Percentiles rank a stretch among this genome's conserved stretches.
Evolutionary conservation across 768 basidiomycete species (phyloP).

Genomic region (Holtermanniella nyarrowii): DNA sequence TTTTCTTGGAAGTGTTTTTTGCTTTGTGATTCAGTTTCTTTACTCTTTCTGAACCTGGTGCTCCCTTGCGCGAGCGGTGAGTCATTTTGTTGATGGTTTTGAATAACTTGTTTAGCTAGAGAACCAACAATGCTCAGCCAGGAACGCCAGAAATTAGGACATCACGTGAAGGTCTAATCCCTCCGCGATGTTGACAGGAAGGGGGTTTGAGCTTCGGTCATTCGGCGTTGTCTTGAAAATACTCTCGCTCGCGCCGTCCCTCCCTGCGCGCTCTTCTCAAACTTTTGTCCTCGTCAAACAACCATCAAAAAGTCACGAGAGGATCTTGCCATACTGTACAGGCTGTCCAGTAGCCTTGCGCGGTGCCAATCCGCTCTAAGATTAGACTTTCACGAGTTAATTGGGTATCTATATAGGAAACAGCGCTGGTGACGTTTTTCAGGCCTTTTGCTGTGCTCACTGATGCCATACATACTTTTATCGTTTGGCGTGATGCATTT

Average conservation of each 20-base stretch:
- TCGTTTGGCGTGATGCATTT: no score
- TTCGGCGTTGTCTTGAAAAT: neutral
- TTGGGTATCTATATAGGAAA: neutral
- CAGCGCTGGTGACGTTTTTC: neutral
- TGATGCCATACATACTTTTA: neutral
- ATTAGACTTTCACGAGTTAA: neutral
- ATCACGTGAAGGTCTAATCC: neutral
- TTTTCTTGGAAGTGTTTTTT: conserved; percentile 15
- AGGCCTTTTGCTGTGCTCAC: neutral
- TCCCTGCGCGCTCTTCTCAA: neutral
- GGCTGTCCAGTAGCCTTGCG: neutral
- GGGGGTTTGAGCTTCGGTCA: no score
- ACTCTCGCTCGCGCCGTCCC: neutral
- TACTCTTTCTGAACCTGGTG: conserved; percentile 14
- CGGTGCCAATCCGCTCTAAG: neutral
- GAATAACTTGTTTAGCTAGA: no score
- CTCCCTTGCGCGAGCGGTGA: conserved; percentile 24
- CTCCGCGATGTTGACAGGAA: neutral
- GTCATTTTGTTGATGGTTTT: no score
- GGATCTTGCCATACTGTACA: neutral
- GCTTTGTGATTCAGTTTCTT: conserved; percentile 2
- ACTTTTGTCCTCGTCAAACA: neutral
- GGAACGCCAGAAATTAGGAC: neutral
- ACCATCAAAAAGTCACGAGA: neutral
- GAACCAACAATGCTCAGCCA: no score